A percentile compares a stretch with the other conserved stretches of the same genome.
These are phyloP conservation scores for Debaryomyces robertsiae DNA, from an alignment of 1,139 yeast genomes.

Conservation along the genomic window DNA sequence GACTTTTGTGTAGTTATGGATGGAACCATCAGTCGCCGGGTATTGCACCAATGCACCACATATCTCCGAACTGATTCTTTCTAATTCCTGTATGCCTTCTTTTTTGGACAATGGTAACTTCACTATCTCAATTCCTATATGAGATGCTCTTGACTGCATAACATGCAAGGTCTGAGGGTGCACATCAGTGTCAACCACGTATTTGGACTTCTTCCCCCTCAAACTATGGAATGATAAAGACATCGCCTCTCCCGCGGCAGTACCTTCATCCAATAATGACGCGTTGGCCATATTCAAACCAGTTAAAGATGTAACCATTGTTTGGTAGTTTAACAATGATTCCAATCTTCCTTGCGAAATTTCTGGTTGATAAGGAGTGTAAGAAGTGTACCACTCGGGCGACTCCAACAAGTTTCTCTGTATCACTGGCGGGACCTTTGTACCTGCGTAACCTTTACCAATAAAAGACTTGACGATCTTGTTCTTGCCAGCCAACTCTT, in stretches of 20 bases:
- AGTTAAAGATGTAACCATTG: constrained; percentile 83
- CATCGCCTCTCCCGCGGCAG: constrained; percentile 99
- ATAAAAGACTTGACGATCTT: constrained; percentile 71
- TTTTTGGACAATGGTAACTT: constrained; percentile 55
- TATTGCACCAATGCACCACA: constrained; percentile 90
- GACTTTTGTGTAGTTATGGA: constrained; percentile 55
- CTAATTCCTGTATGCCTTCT: constrained; percentile 48
- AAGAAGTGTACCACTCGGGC: constrained; percentile 98
- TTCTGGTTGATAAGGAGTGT: constrained; percentile 98
- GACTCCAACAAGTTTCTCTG: constrained; percentile 89
- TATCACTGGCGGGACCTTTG: constrained; percentile 86
- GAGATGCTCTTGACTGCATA: constrained; percentile 73
- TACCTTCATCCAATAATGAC: constrained; percentile 91
- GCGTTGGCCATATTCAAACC: constrained; percentile 94
- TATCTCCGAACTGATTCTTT: constrained; percentile 40
- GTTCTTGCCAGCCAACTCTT: constrained; percentile 73
- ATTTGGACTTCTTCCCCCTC: constrained; percentile 67
- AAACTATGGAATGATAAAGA: constrained; percentile 70
- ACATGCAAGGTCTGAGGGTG: constrained; percentile 89
- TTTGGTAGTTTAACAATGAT: constrained; percentile 86
- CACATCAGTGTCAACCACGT: constrained; percentile 72
- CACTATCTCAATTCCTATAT: constrained; percentile 67
- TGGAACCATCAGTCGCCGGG: constrained; percentile 85
- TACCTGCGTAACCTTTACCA: constrained; percentile 95
- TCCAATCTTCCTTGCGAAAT: constrained; percentile 96